Evolutionary conservation across 2,329 filamentous ascomycete genomes (phyloP).

Genomic region (Apiospora arundinis): DNA sequence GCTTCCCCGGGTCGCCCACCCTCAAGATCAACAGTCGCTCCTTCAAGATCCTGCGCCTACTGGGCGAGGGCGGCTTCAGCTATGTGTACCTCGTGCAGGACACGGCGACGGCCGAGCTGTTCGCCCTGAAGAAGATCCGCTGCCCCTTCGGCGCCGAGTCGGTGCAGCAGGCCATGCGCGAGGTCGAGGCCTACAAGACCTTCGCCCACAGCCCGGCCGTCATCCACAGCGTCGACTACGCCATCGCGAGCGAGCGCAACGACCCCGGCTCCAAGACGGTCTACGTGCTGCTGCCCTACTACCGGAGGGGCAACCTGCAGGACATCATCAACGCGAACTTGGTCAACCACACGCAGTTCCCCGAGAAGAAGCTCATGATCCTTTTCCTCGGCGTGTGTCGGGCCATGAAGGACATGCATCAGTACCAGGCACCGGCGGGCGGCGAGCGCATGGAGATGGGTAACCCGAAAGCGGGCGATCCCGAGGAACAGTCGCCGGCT

Average conservation of each 20-base stretch:
- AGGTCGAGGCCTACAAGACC: constrained; percentile 94
- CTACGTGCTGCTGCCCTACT: constrained; percentile 96
- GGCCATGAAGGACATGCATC: constrained; percentile 88
- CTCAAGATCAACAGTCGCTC: constrained; percentile 93
- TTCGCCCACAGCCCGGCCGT: constrained; percentile 86
- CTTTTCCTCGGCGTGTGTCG: constrained; percentile 91
- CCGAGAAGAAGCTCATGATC: constrained; percentile 85
- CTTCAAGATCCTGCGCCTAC: constrained; percentile 92
- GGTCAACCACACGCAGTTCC: constrained; percentile 91
- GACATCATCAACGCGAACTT: constrained; percentile 99
- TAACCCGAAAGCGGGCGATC: constrained; percentile 44
- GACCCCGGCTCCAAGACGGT: constrained; percentile 84
- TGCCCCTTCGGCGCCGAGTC: constrained; percentile 98
- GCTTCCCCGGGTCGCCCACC: constrained; percentile 92
- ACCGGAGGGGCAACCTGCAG: constrained; percentile 91
- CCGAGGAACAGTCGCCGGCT: constrained; percentile 41
- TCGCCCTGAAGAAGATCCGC: constrained; percentile 97
- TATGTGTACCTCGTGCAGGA: constrained; percentile 99
- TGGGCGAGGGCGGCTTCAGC: constrained; percentile 98
- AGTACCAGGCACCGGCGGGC: constrained; percentile 68
- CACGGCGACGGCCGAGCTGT: constrained; percentile 79
- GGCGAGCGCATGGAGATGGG: constrained; percentile 62
- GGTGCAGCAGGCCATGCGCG: constrained; percentile 91
- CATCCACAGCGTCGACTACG: constrained; percentile 54
- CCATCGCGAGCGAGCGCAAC: constrained; percentile 60